Evolutionary conservation across 148 eudicot species (phyloP).

Genomic region (Cornus controversa): DNA sequence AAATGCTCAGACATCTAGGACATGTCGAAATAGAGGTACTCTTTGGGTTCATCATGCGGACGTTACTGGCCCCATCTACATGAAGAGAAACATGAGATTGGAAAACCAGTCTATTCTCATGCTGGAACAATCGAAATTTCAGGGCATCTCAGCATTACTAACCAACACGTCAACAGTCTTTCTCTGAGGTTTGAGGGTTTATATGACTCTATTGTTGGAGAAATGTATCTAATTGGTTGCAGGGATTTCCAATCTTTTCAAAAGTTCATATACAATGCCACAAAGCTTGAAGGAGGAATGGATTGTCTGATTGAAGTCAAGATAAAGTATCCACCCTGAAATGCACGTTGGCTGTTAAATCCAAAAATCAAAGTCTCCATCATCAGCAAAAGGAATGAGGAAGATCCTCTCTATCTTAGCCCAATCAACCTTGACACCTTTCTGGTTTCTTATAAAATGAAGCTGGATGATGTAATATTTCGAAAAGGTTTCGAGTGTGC

Average conservation of each 20-base stretch:
- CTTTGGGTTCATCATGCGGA: constrained; percentile 2
- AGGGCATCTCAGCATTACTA: not conserved
- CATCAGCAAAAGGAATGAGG: not conserved
- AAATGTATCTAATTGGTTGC: not conserved
- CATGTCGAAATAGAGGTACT: not conserved
- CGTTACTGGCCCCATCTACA: not conserved
- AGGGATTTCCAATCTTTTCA: not conserved
- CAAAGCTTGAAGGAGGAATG: not conserved
- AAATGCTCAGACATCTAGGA: not conserved
- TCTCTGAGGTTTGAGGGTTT: constrained; percentile 8
- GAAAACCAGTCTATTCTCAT: not conserved
- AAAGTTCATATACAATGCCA: not conserved
- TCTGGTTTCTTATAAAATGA: not conserved
- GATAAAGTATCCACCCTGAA: not conserved
- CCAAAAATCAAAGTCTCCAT: not conserved
- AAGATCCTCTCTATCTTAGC: not conserved
- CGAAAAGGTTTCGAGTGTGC: not conserved
- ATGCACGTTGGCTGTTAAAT: not conserved
- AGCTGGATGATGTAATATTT: not conserved
- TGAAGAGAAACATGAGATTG: not conserved
- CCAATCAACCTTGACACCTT: constrained; percentile 5
- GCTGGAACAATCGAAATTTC: not conserved
- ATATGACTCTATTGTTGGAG: not conserved
- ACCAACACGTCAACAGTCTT: not conserved
- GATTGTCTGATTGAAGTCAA: constrained; percentile 5